Evolutionary conservation across 73 alveolate species (phyloP).

Genomic region (Uronychia setigera): DNA sequence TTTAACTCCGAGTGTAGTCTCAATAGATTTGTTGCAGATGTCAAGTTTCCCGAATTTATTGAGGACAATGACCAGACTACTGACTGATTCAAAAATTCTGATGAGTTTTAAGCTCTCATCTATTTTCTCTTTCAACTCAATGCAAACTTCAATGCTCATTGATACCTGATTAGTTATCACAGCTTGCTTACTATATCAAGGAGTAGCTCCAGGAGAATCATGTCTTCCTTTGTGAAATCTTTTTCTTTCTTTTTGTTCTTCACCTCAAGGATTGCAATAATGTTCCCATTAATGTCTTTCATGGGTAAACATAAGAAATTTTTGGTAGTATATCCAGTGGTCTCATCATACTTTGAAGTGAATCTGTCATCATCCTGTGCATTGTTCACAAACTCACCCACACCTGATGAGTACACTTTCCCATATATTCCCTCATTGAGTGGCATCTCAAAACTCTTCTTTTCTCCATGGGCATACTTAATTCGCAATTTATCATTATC

Average conservation of each 20-base stretch:
- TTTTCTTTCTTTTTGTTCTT: conserved; percentile 55
- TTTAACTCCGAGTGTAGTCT: background rate
- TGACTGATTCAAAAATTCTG: background rate
- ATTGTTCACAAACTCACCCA: conserved; percentile 34
- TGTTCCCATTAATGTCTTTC: conserved; percentile 61
- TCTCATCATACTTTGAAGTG: conserved; percentile 58
- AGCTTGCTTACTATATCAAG: background rate
- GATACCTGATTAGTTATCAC: too few relatives aligned
- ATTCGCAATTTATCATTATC: background rate
- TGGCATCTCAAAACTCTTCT: background rate
- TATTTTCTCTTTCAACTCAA: background rate
- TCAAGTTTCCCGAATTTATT: background rate
- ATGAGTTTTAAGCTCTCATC: background rate
- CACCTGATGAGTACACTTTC: conserved; percentile 10
- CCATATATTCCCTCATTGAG: conserved; percentile 5
- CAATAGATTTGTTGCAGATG: background rate
- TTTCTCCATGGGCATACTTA: background rate
- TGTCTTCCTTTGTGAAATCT: background rate
- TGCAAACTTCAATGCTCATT: background rate
- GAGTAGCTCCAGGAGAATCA: background rate
- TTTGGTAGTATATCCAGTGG: conserved; percentile 71
- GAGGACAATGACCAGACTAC: background rate
- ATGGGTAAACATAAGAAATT: conserved; percentile 78
- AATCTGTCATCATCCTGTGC: conserved; percentile 77
- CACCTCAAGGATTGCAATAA: conserved; percentile 75